Evolutionary conservation across 176 grass and related monocot species (phyloP), one percentile per base, ranked within the genome.

Genomic region (Cocos nucifera): DNA sequence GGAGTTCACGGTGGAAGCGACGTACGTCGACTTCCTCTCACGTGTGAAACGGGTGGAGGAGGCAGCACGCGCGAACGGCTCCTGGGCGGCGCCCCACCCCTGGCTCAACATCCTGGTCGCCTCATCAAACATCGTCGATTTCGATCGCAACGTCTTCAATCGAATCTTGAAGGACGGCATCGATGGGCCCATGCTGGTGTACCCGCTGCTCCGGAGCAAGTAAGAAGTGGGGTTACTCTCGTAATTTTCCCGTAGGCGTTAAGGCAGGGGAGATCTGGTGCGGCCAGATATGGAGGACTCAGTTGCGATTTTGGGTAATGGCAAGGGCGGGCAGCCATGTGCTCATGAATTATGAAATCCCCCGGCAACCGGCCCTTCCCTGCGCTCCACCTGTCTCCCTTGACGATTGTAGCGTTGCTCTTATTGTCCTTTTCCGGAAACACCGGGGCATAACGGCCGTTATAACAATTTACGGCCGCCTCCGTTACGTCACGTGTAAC

Each of bases 21-120:
- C 65, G 63, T 98, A 93, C 63, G 82, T 89, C 66, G 88, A 93
- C 44, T 98, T 98, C 57, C 69, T 98, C 63, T 89, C 82, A 39
- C 84, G 94, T 12, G 88, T 98, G 21, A 88, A 88, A 67, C 60
- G 56, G 4, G 94, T 66, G 18, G 94, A 98, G 75, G 77, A 83
- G 65, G 82, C 83, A 76, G 94, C 94, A 0, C 87, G 81, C 3
- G 84, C 84, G 7, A 88, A 73, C 66, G 94, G 94, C 35, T 92
- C 78, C 65, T 98, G 94, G 94, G 73, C 61, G 1, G 60, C 79
- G 56, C 85, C 94, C 14, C 94, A 98, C 85, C 94, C 94, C 3
- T 98, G 94, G 94, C 81, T 98, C 62, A 98, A 98, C 82, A 56
- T 98, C 53, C 81, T 98, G 78, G 56, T 98, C 67, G 71, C 88